Conservation (phyloP, 2,329 filamentous ascomycete genomes). For the Aureobasidium sp. region DNA sequence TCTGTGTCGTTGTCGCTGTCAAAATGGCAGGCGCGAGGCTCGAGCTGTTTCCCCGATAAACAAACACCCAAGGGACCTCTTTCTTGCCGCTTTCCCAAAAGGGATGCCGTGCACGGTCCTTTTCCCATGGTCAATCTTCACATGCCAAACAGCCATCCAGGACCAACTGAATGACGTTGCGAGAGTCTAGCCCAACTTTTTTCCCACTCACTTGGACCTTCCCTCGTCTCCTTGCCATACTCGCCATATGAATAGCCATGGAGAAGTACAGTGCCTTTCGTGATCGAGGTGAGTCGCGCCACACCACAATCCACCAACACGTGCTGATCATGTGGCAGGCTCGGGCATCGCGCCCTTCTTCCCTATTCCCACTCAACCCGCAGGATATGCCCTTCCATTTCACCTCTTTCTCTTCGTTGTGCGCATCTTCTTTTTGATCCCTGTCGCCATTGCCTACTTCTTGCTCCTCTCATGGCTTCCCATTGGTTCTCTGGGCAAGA, state of each 20-base stretch:
- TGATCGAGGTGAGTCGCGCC: conserved; percentile 61
- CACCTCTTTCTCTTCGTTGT: conserved; percentile 63
- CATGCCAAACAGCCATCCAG: not conserved
- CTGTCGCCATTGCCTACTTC: conserved; percentile 65
- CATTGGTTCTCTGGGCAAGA: conserved; percentile 61
- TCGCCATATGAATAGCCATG: conserved; percentile 46
- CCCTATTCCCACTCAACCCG: conserved; percentile 62
- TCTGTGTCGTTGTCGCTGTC: not conserved
- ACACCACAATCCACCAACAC: conserved; percentile 18
- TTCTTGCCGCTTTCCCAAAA: conserved; percentile 3
- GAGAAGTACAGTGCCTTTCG: conserved; percentile 93
- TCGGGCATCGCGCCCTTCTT: conserved; percentile 96
- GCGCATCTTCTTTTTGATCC: conserved; percentile 70
- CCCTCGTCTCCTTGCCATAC: not conserved
- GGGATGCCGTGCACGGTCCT: not conserved
- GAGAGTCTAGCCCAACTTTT: conserved; percentile 4
- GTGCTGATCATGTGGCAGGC: conserved; percentile 46
- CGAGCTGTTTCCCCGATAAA: not conserved
- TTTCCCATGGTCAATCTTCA: not conserved
- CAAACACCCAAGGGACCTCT: not conserved
- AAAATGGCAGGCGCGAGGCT: not conserved
- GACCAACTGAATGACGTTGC: not conserved
- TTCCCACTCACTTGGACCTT: not conserved
- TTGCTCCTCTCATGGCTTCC: conserved; percentile 68
- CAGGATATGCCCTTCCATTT: conserved; percentile 56